Evolutionary conservation across 2,329 filamentous ascomycete species (phyloP).

Genomic region (Paraphaeosphaeria minitans): DNA sequence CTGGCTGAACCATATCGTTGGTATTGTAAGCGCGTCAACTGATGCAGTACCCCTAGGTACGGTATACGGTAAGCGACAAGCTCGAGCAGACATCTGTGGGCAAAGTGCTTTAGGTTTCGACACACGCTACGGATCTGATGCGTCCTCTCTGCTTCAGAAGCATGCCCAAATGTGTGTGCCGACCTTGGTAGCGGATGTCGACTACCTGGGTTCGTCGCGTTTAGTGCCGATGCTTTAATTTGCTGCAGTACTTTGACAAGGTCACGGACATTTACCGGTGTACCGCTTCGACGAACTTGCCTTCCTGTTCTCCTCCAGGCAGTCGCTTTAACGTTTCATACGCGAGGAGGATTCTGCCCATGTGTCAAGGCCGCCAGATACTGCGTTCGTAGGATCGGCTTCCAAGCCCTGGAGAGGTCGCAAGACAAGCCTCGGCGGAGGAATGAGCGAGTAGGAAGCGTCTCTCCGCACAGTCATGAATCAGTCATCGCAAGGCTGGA

Average conservation of each 20-base stretch:
- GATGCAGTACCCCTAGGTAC: background rate
- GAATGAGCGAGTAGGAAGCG: background rate
- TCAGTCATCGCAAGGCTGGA: background rate
- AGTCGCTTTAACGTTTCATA: background rate
- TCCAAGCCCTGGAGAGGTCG: background rate
- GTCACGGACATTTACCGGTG: background rate
- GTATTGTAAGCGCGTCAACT: background rate
- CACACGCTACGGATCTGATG: background rate
- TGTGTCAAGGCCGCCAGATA: background rate
- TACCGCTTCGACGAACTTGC: background rate
- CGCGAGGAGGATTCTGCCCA: background rate
- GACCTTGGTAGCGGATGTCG: slow-evolving; percentile 2
- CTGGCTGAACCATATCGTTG: background rate
- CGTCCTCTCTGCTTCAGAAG: background rate
- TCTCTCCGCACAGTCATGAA: background rate
- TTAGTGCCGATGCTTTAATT: slow-evolving; percentile 5
- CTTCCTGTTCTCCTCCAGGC: background rate
- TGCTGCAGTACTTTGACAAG: background rate
- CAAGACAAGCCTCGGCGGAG: background rate
- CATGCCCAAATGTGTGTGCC: background rate
- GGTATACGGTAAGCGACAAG: background rate
- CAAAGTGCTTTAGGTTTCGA: background rate
- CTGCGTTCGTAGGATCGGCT: background rate
- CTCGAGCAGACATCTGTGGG: background rate
- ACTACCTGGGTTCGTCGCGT: background rate